Conservation (phyloP, 1,284 basidiomycete genomes). For the Trichosporon ovoides region DNA sequence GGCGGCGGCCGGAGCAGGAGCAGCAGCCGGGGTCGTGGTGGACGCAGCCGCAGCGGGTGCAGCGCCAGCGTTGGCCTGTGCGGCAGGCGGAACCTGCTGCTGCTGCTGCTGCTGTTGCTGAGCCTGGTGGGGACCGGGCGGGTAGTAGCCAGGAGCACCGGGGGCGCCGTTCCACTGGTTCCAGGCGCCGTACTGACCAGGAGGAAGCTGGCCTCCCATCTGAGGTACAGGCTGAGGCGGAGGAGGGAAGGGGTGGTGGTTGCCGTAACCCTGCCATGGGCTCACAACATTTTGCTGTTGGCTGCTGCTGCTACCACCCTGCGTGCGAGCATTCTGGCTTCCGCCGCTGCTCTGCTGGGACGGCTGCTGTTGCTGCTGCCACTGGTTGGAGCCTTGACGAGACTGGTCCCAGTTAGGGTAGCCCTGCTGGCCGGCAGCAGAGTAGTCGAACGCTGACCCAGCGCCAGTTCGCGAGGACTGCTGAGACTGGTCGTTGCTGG, state of each 20-base stretch:
- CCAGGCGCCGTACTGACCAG: slow-evolving; percentile 27
- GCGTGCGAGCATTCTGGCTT: slow-evolving; percentile 6
- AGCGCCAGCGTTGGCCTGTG: slow-evolving; percentile 5
- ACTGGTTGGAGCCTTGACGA: slow-evolving; percentile 12
- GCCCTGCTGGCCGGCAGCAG: slow-evolving; percentile 1
- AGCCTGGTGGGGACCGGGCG: slow-evolving; percentile 20
- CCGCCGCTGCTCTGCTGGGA: slow-evolving; percentile 5
- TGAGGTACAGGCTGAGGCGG: slow-evolving; percentile 29
- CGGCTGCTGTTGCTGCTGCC: slow-evolving; percentile 14
- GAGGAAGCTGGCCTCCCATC: slow-evolving; percentile 22
- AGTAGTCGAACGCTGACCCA: slow-evolving; percentile 1
- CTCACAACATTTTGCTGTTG: slow-evolving; percentile 13
- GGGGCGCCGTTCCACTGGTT: slow-evolving; percentile 24
- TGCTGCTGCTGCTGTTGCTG: slow-evolving; percentile 12
- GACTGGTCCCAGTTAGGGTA: slow-evolving; percentile 11
- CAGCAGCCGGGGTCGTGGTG: slow-evolving; percentile 1
- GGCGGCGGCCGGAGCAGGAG: slow-evolving; percentile 8
- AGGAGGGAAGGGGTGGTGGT: slow-evolving; percentile 29
- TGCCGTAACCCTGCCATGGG: slow-evolving; percentile 29
- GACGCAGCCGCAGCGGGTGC: slow-evolving; percentile 6
- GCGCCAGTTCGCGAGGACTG: slow-evolving; percentile 10
- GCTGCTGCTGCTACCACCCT: slow-evolving; percentile 15
- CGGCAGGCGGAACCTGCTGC: slow-evolving; percentile 1
- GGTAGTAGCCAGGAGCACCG: slow-evolving; percentile 24
- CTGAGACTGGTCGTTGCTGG: slow-evolving; percentile 16